phyloP scores from a whole-genome alignment of 2,329 filamentous ascomycete species.

The Spiromastix sp. region DNA sequence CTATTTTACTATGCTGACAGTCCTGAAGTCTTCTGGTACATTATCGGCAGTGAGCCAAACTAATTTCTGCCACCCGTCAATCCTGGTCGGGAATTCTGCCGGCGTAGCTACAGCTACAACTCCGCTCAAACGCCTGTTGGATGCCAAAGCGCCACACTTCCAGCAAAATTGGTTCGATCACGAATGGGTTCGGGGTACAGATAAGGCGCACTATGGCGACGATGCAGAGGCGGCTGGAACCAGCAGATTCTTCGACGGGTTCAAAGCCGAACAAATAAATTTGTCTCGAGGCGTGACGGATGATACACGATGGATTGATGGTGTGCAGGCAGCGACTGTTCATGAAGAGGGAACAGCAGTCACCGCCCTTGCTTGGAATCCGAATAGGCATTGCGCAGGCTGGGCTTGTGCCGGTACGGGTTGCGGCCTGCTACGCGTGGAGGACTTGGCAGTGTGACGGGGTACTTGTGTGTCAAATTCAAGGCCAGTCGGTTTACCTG shows the following conservation, averaged over 20 bases:
- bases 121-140: constrained; percentile 40
- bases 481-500: too few species aligned
- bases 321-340: constrained; percentile 33
- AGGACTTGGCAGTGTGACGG: constrained; percentile 48
- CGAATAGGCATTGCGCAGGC: constrained; percentile 53
- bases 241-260: constrained; percentile 36
- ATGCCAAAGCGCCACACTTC: constrained; percentile 41
- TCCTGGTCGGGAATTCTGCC: constrained; percentile 42
- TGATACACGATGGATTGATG: constrained; percentile 23
- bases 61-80: constrained; percentile 40
- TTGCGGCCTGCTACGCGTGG: constrained; percentile 55
- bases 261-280: constrained; percentile 28
- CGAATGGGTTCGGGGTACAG: constrained; percentile 37
- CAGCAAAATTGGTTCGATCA: constrained; percentile 49
- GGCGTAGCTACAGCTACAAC: constrained; percentile 44
- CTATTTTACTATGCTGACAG: constrained; percentile 40
- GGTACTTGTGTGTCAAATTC: not conserved
- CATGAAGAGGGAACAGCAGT: constrained; percentile 55
- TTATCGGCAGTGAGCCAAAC: constrained; percentile 24
- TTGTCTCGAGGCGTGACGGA: constrained; percentile 21
- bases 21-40: constrained; percentile 36
- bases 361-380: constrained; percentile 57
- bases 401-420: constrained; percentile 59
- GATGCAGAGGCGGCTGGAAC: constrained; percentile 15
- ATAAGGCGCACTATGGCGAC: constrained; percentile 1